Evolutionary conservation across 331 rosid genomes (phyloP), one percentile per base, ranked within the genome.

Genomic region (Spiraea crenata): DNA sequence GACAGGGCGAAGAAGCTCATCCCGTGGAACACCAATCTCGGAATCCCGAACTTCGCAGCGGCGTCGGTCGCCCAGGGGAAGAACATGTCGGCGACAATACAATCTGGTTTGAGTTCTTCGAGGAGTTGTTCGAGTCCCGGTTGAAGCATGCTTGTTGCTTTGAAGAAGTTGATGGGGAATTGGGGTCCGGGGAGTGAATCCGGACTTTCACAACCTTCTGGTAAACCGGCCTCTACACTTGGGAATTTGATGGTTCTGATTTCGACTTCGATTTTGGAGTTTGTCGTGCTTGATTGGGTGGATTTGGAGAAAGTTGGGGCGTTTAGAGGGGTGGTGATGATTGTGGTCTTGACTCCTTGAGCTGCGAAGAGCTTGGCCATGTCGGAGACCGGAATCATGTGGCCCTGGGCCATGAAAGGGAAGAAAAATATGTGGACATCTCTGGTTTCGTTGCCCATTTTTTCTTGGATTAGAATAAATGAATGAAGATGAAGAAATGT

Each of bases 21-120:
- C 1, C 85, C 90, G 10, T 79, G 79, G 37, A 89, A 84, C 55
- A 79, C 82, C 12, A 89, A 51, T 67, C 84, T 81, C 0, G 90
- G 92, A 64, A 89, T 84, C 0, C 70, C 70, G 6, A 74, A 79
- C 14, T 85, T 84, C 0, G 78, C 80, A 0, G 88, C 87, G 4
- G 77, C 82, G 39, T 83, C 80, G 0, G 82, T 81, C 0, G 87
- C 80, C 92, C 92, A 86, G 0, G 84, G 85, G 49, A 70, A 86
- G 40, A 82, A 75, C 45, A 19, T 12, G 61, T 78, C 90, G 3
- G 87, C 92, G 0, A 89, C 71, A 2, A 89, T 15, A 40, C 87
- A 83, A 42, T 70, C 19, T 0, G 90, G 90, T 0, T 58, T 40
- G n/a, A 84, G 70, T 25, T 64, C 25, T 63, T 80, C 81, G 5